Percentiles rank a stretch among this genome's conserved stretches.
Conservation (phyloP, 2,329 filamentous ascomycete species). For the Aspergillus terreus region DNA sequence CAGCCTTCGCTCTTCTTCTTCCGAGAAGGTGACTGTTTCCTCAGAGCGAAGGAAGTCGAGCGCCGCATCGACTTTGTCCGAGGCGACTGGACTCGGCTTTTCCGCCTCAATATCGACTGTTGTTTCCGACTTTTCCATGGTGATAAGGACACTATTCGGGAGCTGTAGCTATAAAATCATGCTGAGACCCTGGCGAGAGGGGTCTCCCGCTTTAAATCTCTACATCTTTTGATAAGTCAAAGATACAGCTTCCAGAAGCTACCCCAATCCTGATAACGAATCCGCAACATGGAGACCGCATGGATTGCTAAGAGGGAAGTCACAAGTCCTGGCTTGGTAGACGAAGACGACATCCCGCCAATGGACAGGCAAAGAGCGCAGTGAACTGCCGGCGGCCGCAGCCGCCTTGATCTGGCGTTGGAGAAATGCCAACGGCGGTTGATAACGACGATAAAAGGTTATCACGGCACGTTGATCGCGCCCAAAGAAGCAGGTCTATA, state of each 20-base stretch:
- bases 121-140: not conserved
- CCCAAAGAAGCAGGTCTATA: not conserved
- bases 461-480: not conserved
- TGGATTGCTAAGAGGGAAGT: not conserved
- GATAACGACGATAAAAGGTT: not conserved
- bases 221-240: not conserved
- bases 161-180: too few relatives aligned
- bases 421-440: not conserved
- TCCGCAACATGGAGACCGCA: not conserved
- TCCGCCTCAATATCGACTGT: conserved; percentile 16
- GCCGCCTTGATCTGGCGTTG: not conserved
- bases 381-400: not conserved
- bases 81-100: conserved; percentile 6
- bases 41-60: conserved; percentile 30
- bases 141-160: not conserved
- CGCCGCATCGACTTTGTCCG: conserved; percentile 33
- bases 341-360: too few relatives aligned
- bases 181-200: too few relatives aligned
- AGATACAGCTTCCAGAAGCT: not conserved
- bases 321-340: not conserved
- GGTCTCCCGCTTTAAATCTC: not conserved
- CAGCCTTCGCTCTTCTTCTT: conserved; percentile 29
- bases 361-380: too few relatives aligned
- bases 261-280: not conserved
- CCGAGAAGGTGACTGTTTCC: conserved; percentile 22